Percentiles rank a stretch among this genome's conserved stretches.
Conservation (phyloP, 441 rosid species). For the Arabidopsis hybrid region DNA sequence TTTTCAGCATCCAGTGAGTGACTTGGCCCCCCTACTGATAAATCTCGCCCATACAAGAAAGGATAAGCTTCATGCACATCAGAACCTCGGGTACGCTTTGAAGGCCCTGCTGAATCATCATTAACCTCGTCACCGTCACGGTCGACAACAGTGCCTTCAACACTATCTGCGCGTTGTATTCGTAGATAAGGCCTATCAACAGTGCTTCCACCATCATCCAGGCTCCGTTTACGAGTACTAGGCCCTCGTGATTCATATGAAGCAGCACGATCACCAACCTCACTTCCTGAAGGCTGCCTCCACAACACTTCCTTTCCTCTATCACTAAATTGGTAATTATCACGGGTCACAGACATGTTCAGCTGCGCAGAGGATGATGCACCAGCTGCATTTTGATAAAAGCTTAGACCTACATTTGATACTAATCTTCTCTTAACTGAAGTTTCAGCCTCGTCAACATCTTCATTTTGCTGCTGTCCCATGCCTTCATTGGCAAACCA, state of each 20-base stretch:
- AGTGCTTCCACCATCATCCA: constrained; percentile 96
- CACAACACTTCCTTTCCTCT: constrained; percentile 86
- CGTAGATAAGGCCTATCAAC: constrained; percentile 72
- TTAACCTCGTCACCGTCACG: constrained; percentile 93
- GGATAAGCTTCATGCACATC: constrained; percentile 70
- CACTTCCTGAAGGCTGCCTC: constrained; percentile 96
- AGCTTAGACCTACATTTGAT: constrained; percentile 67
- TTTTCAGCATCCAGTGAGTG: constrained; percentile 75
- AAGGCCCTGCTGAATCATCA: constrained; percentile 92
- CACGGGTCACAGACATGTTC: constrained; percentile 59
- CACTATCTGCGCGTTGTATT: constrained; percentile 86
- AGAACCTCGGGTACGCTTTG: constrained; percentile 86
- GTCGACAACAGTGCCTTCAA: constrained; percentile 71
- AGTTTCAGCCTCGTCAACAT: constrained; percentile 95
- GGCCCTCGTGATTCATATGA: constrained; percentile 97
- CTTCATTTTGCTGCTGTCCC: constrained; percentile 84
- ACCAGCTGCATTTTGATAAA: constrained; percentile 89
- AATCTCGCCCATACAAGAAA: constrained; percentile 73
- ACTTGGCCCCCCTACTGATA: constrained; percentile 95
- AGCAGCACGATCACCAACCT: constrained; percentile 98
- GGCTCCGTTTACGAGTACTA: constrained; percentile 90
- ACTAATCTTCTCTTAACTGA: constrained; percentile 66
- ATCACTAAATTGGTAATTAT: constrained; percentile 67
- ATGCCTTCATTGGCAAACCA: constrained; percentile 88
- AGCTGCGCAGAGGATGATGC: constrained; percentile 66